Evolutionary conservation across 345 rosid genomes (phyloP).

Genomic region (Syzygium aromaticum): DNA sequence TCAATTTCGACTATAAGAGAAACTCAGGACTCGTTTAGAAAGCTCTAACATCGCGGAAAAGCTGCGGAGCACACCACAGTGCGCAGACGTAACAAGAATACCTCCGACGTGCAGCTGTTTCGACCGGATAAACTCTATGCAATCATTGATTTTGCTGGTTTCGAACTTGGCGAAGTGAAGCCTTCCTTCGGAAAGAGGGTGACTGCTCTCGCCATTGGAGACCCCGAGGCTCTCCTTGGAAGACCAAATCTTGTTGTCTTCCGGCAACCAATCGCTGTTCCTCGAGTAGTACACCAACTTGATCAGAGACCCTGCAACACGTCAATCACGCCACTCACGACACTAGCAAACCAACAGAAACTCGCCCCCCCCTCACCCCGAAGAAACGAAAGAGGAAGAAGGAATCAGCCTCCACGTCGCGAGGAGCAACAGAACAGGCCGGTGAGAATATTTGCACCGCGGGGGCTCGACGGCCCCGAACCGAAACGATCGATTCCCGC

Average conservation of each 20-base stretch:
- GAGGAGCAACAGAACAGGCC: background rate
- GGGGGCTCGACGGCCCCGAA: background rate
- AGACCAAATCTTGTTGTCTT: conserved; percentile 18
- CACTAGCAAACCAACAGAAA: background rate
- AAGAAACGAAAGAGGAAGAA: background rate
- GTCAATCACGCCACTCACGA: background rate
- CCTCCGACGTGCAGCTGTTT: conserved; percentile 51
- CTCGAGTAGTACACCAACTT: conserved; percentile 76
- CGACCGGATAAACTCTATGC: conserved; percentile 61
- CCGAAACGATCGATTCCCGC: background rate
- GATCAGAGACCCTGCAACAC: conserved; percentile 63
- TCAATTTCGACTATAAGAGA: background rate
- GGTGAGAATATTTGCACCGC: background rate
- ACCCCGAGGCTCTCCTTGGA: conserved; percentile 14
- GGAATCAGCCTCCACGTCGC: background rate
- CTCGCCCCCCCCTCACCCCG: background rate
- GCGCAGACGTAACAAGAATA: conserved; percentile 9
- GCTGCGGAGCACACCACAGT: background rate
- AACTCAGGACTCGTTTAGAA: background rate
- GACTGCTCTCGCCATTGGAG: conserved; percentile 6
- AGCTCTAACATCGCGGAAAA: background rate
- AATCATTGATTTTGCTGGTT: conserved; percentile 76
- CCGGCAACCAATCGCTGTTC: conserved; percentile 9
- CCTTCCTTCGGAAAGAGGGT: conserved; percentile 38
- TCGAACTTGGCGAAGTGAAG: conserved; percentile 82